A percentile compares a stretch with the other conserved stretches of the same genome.
phyloP scores from a whole-genome alignment of 306 rosid species.

The Quercus mongolica region DNA sequence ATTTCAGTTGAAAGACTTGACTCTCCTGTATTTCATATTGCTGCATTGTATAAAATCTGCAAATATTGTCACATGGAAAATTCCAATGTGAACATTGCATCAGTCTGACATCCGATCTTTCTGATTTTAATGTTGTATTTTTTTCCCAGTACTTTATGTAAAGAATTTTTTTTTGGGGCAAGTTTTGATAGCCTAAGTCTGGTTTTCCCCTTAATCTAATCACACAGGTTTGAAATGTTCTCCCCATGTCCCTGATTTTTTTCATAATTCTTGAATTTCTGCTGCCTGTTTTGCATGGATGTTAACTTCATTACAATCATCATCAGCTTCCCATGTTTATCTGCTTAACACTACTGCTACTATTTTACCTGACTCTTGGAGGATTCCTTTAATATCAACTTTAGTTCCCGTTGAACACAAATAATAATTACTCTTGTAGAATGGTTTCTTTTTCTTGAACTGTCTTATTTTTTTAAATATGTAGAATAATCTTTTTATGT shows the following conservation, averaged over 20 bases:
- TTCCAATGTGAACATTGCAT: constrained; percentile 74
- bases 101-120: constrained; percentile 39
- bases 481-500: not conserved
- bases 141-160: constrained; percentile 29
- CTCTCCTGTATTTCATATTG: constrained; percentile 62
- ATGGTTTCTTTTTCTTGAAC: not conserved
- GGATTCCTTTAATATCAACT: not conserved
- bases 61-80: constrained; percentile 73
- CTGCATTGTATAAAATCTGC: constrained; percentile 74
- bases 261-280: constrained; percentile 7
- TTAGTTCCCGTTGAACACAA: not conserved
- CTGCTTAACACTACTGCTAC: constrained; percentile 1
- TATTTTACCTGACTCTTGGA: constrained; percentile 1
- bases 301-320: constrained; percentile 20
- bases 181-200: constrained; percentile 29
- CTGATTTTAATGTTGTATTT: constrained; percentile 24
- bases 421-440: not conserved
- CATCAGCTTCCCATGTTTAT: constrained; percentile 9
- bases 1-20: constrained; percentile 55
- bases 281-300: constrained; percentile 18
- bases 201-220: constrained; percentile 39
- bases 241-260: constrained; percentile 15
- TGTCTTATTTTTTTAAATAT: not conserved
- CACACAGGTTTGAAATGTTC: constrained; percentile 28
- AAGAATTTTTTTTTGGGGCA: constrained; percentile 31